phyloP scores from a whole-genome alignment of 768 basidiomycete species.

The Guyanaporus albipodus region DNA sequence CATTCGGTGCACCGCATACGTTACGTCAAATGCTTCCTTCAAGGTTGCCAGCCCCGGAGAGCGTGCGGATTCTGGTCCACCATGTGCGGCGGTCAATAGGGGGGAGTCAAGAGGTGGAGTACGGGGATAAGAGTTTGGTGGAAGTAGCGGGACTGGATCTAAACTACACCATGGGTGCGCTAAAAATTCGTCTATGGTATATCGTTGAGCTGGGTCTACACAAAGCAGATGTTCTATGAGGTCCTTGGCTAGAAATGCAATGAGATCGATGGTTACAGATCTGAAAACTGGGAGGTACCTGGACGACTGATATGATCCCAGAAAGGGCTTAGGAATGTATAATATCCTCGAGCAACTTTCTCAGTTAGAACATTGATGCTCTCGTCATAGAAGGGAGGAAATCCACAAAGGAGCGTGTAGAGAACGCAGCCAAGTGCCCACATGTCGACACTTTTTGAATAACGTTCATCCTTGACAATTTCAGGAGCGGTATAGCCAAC shows the following conservation, averaged over 20 bases:
- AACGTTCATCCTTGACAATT: conserved; percentile 98
- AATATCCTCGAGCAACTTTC: conserved; percentile 95
- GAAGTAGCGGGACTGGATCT: conserved; percentile 55
- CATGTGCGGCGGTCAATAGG: conserved; percentile 74
- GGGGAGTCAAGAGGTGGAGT: conserved; percentile 77
- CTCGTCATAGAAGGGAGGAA: conserved; percentile 98
- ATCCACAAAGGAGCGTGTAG: conserved; percentile 96
- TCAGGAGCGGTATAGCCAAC: conserved; percentile 99
- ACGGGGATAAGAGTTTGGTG: conserved; percentile 47
- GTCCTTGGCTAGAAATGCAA: conserved; percentile 69
- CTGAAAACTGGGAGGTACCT: conserved; percentile 43
- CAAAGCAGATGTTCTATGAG: conserved; percentile 92
- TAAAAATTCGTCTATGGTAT: conserved; percentile 97
- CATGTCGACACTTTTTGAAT: conserved; percentile 97
- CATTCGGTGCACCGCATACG: conserved; percentile 99
- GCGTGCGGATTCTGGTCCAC: conserved; percentile 67
- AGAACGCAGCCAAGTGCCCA: conserved; percentile 99
- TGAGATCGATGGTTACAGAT: conserved; percentile 7
- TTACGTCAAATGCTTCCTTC: conserved; percentile 98
- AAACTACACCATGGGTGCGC: conserved; percentile 93
- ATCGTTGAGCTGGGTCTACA: conserved; percentile 92
- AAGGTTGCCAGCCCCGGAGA: conserved; percentile 91
- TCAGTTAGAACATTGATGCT: conserved; percentile 97
- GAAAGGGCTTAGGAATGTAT: conserved; percentile 98
- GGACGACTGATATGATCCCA: conserved; percentile 92